Base-by-base conservation (phyloP, 1,284 basidiomycete species). In the Tilletia caries region DNA sequence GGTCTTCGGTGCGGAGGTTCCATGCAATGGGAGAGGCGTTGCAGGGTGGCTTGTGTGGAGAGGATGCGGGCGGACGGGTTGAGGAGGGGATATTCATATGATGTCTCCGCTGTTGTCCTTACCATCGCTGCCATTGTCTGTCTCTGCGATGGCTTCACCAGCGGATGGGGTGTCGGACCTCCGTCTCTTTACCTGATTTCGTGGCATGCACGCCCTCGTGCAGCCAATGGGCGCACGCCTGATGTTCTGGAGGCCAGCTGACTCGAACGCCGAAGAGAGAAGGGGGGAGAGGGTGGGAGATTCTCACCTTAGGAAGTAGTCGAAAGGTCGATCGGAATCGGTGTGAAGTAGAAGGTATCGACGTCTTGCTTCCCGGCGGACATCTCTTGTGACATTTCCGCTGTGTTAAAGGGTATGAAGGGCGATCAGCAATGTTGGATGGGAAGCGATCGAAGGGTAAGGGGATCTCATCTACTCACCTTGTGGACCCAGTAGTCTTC, bases 301-400 rank as follows among this genome's bases (percentile, higher is more conserved):
- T 41, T 71, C 78, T 33, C 72, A 90, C 92, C 85, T 98, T 98
- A 33, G 93, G 85, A 98, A 98, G 86, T 93, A 98, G 0, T 93
- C 95, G 23, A 97, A 86, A 62, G 92, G 90, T 77, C 92, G 90
- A 80, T 95, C 90, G 76, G 88, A 88, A 68, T 89, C 89, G 15
- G 83, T 82, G 23, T 71, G 85, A 95, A 98, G 66, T 91, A 84
- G 83, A 98, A 83, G 18, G 80, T 78, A 37, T 80, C 79, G 8
- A 87, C 87, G 68, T 98, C 81, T 91, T 92, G 60, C 87, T 85
- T 1, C 95, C 95, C 0, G 95, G 95, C 0, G 95, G 96, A 80
- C 90, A 88, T 64, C 86, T 87, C 72, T 88, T 83, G 2, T 86
- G 86, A 80, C 95, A 98, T 58, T 86, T 86, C 81, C 88, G 90